Conservation (phyloP, 139 green algal genomes). For the Haematococcus sp. region DNA sequence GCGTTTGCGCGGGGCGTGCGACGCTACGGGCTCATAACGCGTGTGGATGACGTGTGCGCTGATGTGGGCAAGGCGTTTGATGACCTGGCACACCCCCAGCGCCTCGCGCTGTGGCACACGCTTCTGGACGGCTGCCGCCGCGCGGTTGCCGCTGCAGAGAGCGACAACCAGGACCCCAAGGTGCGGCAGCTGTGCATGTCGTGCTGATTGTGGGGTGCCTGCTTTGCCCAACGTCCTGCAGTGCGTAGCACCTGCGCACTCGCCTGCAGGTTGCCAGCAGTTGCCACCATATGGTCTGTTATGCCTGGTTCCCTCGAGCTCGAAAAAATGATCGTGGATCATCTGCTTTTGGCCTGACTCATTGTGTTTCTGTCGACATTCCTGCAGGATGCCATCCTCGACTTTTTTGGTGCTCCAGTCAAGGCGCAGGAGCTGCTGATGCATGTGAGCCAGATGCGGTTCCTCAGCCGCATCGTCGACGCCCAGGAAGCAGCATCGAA, state of each 20-base stretch:
- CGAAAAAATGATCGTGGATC: too few relatives aligned
- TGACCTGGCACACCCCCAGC: conserved; percentile 16
- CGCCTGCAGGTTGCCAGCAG: too few relatives aligned
- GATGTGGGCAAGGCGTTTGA: conserved; percentile 51
- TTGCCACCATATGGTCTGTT: too few relatives aligned
- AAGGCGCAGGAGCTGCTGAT: conserved; percentile 74
- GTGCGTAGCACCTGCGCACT: too few relatives aligned
- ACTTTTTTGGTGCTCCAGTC: conserved; percentile 89
- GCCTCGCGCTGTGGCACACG: conserved; percentile 44
- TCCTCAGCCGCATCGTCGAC: conserved; percentile 39
- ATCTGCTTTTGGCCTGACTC: too few relatives aligned
- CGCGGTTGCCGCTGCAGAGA: conserved; percentile 34
- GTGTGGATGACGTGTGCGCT: conserved; percentile 24
- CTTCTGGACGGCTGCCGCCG: conserved; percentile 51
- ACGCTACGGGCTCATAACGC: conserved; percentile 46
- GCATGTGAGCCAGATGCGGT: conserved; percentile 48
- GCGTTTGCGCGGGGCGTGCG: conserved; percentile 65
- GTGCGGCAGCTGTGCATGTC: conserved; percentile 10
- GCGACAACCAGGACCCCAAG: conserved; percentile 40
- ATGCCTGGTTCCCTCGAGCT: too few relatives aligned
- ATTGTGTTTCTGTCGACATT: too few relatives aligned
- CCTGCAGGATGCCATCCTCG: conserved; percentile 65
- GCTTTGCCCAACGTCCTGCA: too few relatives aligned
- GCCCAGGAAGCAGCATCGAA: too few relatives aligned
- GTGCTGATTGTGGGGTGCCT: background rate